These are phyloP conservation scores for Tetragonia tetragonoides DNA, from an alignment of 148 eudicot species.

Conservation along the genomic window DNA sequence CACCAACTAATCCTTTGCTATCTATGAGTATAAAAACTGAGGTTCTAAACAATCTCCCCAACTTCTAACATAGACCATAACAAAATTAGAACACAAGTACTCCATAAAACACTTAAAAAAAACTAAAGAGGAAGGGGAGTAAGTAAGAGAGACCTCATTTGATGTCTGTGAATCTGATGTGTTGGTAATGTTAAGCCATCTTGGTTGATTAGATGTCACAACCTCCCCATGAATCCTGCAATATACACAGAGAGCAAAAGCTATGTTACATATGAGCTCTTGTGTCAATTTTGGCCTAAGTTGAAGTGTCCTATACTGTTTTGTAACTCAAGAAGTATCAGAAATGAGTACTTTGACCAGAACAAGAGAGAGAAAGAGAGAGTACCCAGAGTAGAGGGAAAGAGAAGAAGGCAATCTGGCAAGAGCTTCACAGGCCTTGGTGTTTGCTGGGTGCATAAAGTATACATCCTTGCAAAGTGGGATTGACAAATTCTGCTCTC, in stretches of 20 bases:
- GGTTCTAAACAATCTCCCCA: too few relatives aligned
- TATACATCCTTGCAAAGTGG: slow-evolving; percentile 52
- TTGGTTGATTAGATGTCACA: slow-evolving; percentile 54
- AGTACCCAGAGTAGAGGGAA: slow-evolving; percentile 72
- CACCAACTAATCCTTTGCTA: background rate
- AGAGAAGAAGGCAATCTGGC: slow-evolving; percentile 50
- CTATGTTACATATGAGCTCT: background rate
- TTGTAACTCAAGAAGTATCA: background rate
- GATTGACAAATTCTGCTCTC: slow-evolving; percentile 10
- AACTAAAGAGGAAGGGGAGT: background rate
- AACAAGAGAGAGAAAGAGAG: slow-evolving; percentile 1
- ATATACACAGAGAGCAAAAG: background rate
- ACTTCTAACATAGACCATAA: background rate
- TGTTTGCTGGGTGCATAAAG: slow-evolving; percentile 43
- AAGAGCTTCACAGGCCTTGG: slow-evolving; percentile 58
- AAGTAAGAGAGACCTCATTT: slow-evolving; percentile 25
- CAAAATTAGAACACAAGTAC: background rate
- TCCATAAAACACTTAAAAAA: background rate
- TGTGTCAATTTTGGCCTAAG: background rate
- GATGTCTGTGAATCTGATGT: slow-evolving; percentile 32
- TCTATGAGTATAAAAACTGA: background rate
- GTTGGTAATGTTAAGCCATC: slow-evolving; percentile 42
- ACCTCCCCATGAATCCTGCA: slow-evolving; percentile 74
- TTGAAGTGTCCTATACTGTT: background rate
- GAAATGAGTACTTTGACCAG: background rate